A percentile compares a stretch with the other conserved stretches of the same genome.
These are phyloP conservation scores for Ilyonectria mors-panacis DNA, from an alignment of 2,329 filamentous ascomycete species.

Conservation along the genomic window DNA sequence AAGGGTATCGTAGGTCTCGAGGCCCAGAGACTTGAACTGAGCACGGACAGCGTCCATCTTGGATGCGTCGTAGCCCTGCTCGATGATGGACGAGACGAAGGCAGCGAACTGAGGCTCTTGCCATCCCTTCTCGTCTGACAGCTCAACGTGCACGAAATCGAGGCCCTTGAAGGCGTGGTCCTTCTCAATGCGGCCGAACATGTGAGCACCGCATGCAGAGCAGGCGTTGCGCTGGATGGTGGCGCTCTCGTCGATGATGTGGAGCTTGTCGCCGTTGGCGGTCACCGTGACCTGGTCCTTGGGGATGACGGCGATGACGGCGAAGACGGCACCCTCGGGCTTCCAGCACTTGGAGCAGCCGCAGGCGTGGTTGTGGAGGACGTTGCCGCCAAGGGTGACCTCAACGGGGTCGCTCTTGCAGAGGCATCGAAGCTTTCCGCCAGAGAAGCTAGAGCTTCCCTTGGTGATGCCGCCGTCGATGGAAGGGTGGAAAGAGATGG, in stretches of 20 bases:
- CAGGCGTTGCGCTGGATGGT: conserved; percentile 74
- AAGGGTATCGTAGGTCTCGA: conserved; percentile 75
- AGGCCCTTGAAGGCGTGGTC: conserved; percentile 78
- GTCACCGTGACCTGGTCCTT: conserved; percentile 68
- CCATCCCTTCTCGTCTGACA: conserved; percentile 74
- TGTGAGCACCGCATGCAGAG: conserved; percentile 71
- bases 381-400: conserved; percentile 70
- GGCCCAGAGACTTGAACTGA: conserved; percentile 67
- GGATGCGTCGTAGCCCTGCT: conserved; percentile 73
- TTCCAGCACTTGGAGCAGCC: conserved; percentile 83
- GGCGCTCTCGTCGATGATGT: conserved; percentile 68
- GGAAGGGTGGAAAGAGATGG: conserved; percentile 68
- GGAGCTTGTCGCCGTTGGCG: conserved; percentile 71
- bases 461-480: conserved; percentile 74
- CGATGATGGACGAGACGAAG: conserved; percentile 77
- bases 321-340: conserved; percentile 74
- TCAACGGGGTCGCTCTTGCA: conserved; percentile 70
- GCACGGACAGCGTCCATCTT: conserved; percentile 69
- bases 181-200: conserved; percentile 76
- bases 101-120: conserved; percentile 80
- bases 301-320: conserved; percentile 74
- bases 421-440: conserved; percentile 74
- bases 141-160: conserved; percentile 78
- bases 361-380: conserved; percentile 79
- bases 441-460: conserved; percentile 67